Evolutionary conservation across 768 basidiomycete genomes (phyloP).

Genomic region (Pulveroboletus sp.): DNA sequence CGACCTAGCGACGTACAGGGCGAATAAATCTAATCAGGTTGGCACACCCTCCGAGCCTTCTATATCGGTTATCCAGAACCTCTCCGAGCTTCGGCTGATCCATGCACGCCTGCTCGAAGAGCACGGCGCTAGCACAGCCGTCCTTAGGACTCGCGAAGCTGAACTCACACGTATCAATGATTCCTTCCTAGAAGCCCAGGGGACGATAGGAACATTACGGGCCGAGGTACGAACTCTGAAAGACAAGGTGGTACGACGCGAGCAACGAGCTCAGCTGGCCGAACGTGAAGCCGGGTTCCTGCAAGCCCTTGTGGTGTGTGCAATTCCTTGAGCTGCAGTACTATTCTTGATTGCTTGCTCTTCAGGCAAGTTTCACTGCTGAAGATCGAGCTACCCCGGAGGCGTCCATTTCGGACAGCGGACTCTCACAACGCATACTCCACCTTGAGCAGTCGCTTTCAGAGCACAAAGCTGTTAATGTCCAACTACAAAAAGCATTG

Average conservation of each 20-base stretch:
- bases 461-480: conserved; percentile 51
- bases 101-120: conserved; percentile 66
- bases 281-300: conserved; percentile 67
- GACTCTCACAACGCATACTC: conserved; percentile 41
- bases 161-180: conserved; percentile 42
- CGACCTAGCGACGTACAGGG: conserved; percentile 28
- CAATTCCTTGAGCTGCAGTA: not conserved
- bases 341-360: not conserved
- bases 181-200: conserved; percentile 34
- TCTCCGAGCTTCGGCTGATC: conserved; percentile 55
- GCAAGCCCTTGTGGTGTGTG: conserved; percentile 61
- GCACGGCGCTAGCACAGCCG: conserved; percentile 52
- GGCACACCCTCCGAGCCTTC: conserved; percentile 43
- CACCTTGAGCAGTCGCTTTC: conserved; percentile 52
- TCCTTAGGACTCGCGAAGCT: conserved; percentile 49
- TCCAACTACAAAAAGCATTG: conserved; percentile 43
- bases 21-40: conserved; percentile 31
- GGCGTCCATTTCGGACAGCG: conserved; percentile 23
- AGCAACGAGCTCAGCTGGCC: conserved; percentile 37
- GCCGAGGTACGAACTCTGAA: conserved; percentile 36
- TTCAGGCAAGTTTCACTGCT: conserved; percentile 57
- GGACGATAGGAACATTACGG: conserved; percentile 32
- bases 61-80: conserved; percentile 50
- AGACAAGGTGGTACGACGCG: conserved; percentile 35
- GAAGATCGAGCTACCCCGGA: conserved; percentile 44